Conservation (phyloP, 2,329 filamentous ascomycete genomes). For the Stachybotrys chartarum region DNA sequence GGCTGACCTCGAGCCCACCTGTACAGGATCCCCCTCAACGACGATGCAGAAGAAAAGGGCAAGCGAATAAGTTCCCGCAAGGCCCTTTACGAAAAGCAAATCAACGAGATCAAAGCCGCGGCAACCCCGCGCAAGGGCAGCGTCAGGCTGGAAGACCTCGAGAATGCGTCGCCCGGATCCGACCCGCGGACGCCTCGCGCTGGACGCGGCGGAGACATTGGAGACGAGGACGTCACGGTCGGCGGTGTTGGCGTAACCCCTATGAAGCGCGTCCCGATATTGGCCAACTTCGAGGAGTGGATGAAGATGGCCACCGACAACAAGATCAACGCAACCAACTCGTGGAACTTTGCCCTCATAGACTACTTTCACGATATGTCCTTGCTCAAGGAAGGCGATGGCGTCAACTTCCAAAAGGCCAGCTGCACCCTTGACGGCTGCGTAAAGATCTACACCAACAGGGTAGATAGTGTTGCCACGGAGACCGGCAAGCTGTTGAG, state of each 20-base stretch:
- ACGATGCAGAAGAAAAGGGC: constrained; percentile 89
- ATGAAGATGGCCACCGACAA: constrained; percentile 99
- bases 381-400: constrained; percentile 87
- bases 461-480: constrained; percentile 95
- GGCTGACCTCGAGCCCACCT: constrained; percentile 5
- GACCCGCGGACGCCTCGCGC: constrained; percentile 46
- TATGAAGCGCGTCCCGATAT: constrained; percentile 89
- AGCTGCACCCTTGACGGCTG: constrained; percentile 96
- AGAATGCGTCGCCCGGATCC: constrained; percentile 48
- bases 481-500: constrained; percentile 94
- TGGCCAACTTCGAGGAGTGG: constrained; percentile 99
- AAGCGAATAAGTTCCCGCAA: constrained; percentile 80
- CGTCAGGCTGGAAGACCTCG: constrained; percentile 50
- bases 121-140: constrained; percentile 62
- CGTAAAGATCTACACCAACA: constrained; percentile 98
- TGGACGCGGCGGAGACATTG: constrained; percentile 32
- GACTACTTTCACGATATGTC: constrained; percentile 99
- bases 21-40: constrained; percentile 83
- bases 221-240: constrained; percentile 56
- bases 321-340: constrained; percentile 96
- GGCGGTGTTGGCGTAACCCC: constrained; percentile 77
- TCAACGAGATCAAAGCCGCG: constrained; percentile 75
- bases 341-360: constrained; percentile 99
- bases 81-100: constrained; percentile 80
- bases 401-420: constrained; percentile 97